These are phyloP conservation scores for Alternaria dauci DNA, from an alignment of 2,329 filamentous ascomycete genomes.

Conservation along the genomic window DNA sequence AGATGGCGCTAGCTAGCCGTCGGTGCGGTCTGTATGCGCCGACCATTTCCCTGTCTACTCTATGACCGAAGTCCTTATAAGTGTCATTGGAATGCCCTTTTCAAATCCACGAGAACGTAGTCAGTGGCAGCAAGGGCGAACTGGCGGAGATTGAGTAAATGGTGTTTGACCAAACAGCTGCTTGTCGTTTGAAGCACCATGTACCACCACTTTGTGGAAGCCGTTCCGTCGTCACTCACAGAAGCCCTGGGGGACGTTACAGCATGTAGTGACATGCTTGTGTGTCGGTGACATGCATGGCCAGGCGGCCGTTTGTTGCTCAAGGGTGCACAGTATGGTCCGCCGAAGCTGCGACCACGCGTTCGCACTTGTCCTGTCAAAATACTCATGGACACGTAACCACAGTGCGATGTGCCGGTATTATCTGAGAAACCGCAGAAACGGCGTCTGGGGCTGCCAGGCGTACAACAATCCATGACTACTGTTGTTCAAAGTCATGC, in stretches of 20 bases:
- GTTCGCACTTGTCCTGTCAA: slow-evolving; percentile 1
- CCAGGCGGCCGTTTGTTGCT: neutral
- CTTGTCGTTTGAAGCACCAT: neutral
- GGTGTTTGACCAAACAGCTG: neutral
- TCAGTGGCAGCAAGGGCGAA: neutral
- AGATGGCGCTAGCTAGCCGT: slow-evolving; percentile 17
- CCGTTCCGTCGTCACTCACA: neutral
- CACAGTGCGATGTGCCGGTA: neutral
- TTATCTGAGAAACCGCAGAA: neutral
- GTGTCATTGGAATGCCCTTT: neutral
- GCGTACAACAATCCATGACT: slow-evolving; percentile 8
- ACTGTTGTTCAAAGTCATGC: neutral
- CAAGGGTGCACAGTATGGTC: neutral
- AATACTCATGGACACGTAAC: neutral
- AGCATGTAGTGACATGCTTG: slow-evolving; percentile 4
- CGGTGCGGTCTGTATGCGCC: slow-evolving; percentile 19
- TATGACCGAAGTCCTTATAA: slow-evolving; percentile 1
- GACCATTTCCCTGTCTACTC: slow-evolving; percentile 6
- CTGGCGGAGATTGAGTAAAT: neutral
- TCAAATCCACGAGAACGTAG: neutral
- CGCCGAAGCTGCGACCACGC: slow-evolving; percentile 1
- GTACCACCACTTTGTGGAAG: neutral
- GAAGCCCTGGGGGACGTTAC: neutral
- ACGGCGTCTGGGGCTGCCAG: neutral
- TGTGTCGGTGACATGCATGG: neutral